Conservation (phyloP, 2,329 filamentous ascomycete species). For the Claviceps lovelessii region DNA sequence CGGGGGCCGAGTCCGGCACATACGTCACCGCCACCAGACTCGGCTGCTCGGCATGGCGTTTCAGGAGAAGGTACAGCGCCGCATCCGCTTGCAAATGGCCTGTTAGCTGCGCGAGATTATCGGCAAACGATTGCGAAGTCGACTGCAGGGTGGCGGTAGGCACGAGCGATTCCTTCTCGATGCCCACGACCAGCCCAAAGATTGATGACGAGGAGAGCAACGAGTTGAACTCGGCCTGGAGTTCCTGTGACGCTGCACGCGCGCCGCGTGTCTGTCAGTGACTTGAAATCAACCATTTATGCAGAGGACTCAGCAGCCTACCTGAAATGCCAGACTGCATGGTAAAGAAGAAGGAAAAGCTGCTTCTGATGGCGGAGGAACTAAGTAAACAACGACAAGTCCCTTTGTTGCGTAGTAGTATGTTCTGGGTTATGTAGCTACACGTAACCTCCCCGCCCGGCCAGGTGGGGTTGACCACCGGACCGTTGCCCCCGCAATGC, state of each 20-base stretch:
- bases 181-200: constrained; percentile 59
- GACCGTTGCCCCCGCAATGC: neutral
- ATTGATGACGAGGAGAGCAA: constrained; percentile 47
- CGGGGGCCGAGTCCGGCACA: constrained; percentile 62
- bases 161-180: constrained; percentile 52
- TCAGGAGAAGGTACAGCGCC: constrained; percentile 62
- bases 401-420: neutral
- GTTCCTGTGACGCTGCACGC: constrained; percentile 56
- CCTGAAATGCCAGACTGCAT: constrained; percentile 75
- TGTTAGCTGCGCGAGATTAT: constrained; percentile 49
- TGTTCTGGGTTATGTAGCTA: too few species aligned
- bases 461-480: neutral
- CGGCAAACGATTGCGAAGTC: constrained; percentile 41
- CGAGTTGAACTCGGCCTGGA: constrained; percentile 56
- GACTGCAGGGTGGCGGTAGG: constrained; percentile 43
- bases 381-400: neutral
- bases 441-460: too few species aligned
- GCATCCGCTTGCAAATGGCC: constrained; percentile 50
- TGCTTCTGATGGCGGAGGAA: neutral
- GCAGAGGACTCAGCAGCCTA: constrained; percentile 19
- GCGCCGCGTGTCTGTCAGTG: neutral
- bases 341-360: neutral
- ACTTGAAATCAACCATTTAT: neutral
- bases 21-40: constrained; percentile 59
- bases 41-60: constrained; percentile 45